Evolutionary conservation across 2,329 filamentous ascomycete species (phyloP), one percentile per base, ranked within the genome.

Genomic region (Juglanconis sp.): DNA sequence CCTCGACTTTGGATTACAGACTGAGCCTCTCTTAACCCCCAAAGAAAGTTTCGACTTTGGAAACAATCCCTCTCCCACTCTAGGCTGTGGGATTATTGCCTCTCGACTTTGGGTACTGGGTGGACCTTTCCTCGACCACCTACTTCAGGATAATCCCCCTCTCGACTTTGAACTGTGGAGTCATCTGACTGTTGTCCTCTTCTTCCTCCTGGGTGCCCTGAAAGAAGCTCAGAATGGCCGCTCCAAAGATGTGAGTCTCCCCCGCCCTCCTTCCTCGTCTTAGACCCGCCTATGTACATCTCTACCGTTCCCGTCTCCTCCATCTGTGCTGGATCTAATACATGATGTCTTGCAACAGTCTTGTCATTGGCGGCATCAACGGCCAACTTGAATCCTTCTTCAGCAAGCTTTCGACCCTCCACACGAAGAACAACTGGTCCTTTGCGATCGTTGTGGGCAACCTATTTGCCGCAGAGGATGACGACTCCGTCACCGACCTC

Each of bases 401-500:
- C 72, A 81, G 85, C 62, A 99, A 97, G 75, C 79, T 98, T 24
- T 81, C 87, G 8, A 84, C 86, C 9, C 80, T 98, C 2, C 93
- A 98, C 68, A 79, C 86, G 40, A 98, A 97, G 76, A 95, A 97
- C 71, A 83, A 82, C 69, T 98, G 99, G 72, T 82, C 90, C 13
- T 89, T 97, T 68, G 92, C 91, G 15, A 86, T 99, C 58, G 78
- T 96, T 36, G 85, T 87, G 9, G 95, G 95, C 57, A 89, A 97
- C 70, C 80, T 98, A 6, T 98, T 98, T 70, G 78, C 82, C 17
- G 76, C 81, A 48, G 75, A 79, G 1, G 80, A 87, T 50, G 79
- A 87, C 46, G 80, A 84, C 11, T 71, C 75, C 9, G 75, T 95
- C 5, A 76, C 80, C 10, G 81, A 84, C 9, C 81, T 99, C 3